Conservation (phyloP, 1,284 basidiomycete species). For the Cystobasidium pallidum region DNA sequence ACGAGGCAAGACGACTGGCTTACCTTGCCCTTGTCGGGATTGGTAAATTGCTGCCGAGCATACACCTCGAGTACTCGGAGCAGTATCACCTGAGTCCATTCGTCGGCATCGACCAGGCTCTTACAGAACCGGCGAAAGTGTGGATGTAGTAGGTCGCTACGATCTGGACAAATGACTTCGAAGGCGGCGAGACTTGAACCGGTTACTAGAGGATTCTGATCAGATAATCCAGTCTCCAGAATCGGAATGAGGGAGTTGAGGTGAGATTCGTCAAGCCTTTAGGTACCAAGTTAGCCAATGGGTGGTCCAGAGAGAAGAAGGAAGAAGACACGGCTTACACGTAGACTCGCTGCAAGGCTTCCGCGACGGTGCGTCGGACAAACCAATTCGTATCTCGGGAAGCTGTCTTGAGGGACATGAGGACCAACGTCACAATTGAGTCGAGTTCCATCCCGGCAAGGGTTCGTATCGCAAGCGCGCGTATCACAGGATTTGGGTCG, state of each 20-base stretch:
- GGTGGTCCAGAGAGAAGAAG: background rate
- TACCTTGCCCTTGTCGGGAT: slow-evolving; percentile 61
- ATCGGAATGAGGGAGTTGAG: slow-evolving; percentile 42
- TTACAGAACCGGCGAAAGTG: slow-evolving; percentile 85
- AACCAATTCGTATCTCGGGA: slow-evolving; percentile 53
- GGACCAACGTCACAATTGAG: slow-evolving; percentile 53
- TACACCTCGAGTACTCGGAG: slow-evolving; percentile 81
- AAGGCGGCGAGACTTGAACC: slow-evolving; percentile 86
- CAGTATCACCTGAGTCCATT: slow-evolving; percentile 89
- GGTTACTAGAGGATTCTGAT: slow-evolving; percentile 72
- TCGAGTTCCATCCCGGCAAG: slow-evolving; percentile 51
- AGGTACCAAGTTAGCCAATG: background rate
- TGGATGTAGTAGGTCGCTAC: slow-evolving; percentile 80
- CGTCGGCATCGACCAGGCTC: slow-evolving; percentile 85
- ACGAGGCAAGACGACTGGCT: background rate
- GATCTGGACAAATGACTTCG: slow-evolving; percentile 76
- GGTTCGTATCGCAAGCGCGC: slow-evolving; percentile 54
- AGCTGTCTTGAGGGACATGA: slow-evolving; percentile 50
- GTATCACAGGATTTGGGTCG: slow-evolving; percentile 81
- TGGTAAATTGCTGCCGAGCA: slow-evolving; percentile 77
- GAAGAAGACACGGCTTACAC: slow-evolving; percentile 12
- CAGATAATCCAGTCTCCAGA: slow-evolving; percentile 59
- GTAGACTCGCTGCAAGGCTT: slow-evolving; percentile 46
- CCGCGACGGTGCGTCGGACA: slow-evolving; percentile 51
- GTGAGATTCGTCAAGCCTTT: slow-evolving; percentile 38